Conservation (phyloP, 768 basidiomycete species). For the Arthromyces matolae region DNA sequence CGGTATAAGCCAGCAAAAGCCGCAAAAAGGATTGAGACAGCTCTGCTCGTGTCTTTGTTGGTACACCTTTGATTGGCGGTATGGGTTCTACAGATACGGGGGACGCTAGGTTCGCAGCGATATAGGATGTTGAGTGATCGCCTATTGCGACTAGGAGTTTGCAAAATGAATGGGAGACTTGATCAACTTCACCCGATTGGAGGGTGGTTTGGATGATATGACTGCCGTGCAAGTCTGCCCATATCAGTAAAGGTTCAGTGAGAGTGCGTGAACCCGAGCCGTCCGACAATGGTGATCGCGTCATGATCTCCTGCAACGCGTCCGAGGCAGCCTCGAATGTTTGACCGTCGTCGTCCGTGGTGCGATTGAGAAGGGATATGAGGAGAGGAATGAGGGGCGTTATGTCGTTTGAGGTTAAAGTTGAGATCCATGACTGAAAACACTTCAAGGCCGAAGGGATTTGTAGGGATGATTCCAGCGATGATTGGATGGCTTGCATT, state of each 20-base stretch:
- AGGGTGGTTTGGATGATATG: slow-evolving; percentile 37
- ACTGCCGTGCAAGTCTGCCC: slow-evolving; percentile 59
- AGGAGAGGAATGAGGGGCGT: slow-evolving; percentile 63
- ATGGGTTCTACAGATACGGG: slow-evolving; percentile 30
- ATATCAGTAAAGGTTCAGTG: slow-evolving; percentile 83
- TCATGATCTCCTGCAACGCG: slow-evolving; percentile 73
- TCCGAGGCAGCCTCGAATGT: slow-evolving; percentile 65
- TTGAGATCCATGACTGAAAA: slow-evolving; percentile 78
- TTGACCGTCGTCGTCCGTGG: slow-evolving; percentile 47
- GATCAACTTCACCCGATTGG: slow-evolving; percentile 42
- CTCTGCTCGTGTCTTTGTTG: slow-evolving; percentile 37
- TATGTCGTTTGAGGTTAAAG: slow-evolving; percentile 68
- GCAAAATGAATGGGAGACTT: slow-evolving; percentile 67
- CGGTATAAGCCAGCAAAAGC: slow-evolving; percentile 69
- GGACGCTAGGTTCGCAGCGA: slow-evolving; percentile 65
- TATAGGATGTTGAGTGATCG: slow-evolving; percentile 80
- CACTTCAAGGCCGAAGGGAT: slow-evolving; percentile 73
- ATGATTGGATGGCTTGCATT: slow-evolving; percentile 57
- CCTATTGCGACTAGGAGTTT: slow-evolving; percentile 79
- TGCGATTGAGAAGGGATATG: slow-evolving; percentile 58
- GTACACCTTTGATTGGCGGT: slow-evolving; percentile 16
- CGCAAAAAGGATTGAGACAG: slow-evolving; percentile 70
- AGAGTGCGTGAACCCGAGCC: slow-evolving; percentile 67
- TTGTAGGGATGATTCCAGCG: slow-evolving; percentile 48
- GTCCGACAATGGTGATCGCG: slow-evolving; percentile 66